A percentile compares a stretch with the other conserved stretches of the same genome.
These are phyloP conservation scores for Populus hybrid DNA, from an alignment of 441 rosid genomes.

Conservation along the genomic window DNA sequence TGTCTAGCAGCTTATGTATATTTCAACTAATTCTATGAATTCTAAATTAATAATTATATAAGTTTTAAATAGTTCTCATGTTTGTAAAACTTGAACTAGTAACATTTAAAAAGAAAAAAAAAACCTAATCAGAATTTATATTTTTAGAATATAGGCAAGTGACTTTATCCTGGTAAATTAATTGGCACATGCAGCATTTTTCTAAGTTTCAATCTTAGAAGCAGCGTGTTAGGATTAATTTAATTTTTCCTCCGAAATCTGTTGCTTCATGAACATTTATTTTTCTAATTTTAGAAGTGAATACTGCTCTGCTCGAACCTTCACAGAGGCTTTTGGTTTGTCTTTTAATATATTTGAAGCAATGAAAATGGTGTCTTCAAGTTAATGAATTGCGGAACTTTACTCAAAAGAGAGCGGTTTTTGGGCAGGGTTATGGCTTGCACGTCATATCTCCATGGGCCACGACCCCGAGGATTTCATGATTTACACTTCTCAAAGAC, in stretches of 20 bases:
- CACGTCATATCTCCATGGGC: slow-evolving; percentile 26
- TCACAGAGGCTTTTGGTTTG: background rate
- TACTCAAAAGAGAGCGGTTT: slow-evolving; percentile 7
- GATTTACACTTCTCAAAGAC: background rate
- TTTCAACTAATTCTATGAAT: no score
- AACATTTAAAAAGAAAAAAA: no score
- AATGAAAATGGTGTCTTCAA: background rate
- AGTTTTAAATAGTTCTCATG: no score
- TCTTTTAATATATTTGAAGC: no score
- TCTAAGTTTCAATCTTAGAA: background rate
- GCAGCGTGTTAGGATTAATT: background rate
- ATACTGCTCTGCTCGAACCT: background rate
- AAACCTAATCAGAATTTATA: no score
- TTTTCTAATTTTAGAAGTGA: background rate
- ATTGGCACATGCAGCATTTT: background rate
- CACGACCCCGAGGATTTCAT: background rate
- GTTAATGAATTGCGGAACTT: slow-evolving; percentile 12
- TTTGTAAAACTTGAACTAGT: no score
- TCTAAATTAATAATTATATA: no score
- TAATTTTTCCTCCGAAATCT: background rate
- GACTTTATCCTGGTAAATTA: background rate
- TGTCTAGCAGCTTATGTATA: no score
- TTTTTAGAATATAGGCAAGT: background rate
- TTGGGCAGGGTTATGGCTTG: slow-evolving; percentile 15
- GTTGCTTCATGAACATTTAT: background rate